A percentile compares a stretch with the other conserved stretches of the same genome.
Conservation (phyloP, 2,329 filamentous ascomycete genomes). For the Fusarium xylarioides region DNA sequence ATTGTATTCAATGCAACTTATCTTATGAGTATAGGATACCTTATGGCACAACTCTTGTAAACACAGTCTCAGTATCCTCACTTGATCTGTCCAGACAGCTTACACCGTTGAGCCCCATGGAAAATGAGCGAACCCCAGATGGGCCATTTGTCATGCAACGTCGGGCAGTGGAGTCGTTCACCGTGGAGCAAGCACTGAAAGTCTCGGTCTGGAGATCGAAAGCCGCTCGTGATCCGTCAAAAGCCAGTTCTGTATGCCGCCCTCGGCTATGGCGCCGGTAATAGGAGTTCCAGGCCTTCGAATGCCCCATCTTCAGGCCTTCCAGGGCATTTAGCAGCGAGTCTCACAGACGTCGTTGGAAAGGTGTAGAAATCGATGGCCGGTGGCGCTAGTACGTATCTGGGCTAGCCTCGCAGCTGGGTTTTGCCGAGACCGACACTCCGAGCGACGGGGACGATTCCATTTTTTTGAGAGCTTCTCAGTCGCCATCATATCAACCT, state of each 20-base stretch:
- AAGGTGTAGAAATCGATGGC: slow-evolving; percentile 48
- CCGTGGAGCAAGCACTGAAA: neutral
- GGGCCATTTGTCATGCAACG: slow-evolving; percentile 39
- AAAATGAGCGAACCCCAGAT: slow-evolving; percentile 34
- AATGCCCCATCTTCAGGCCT: slow-evolving; percentile 2
- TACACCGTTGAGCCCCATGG: slow-evolving; percentile 11
- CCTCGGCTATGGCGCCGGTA: slow-evolving; percentile 39
- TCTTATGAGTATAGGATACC: neutral
- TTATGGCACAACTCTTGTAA: neutral
- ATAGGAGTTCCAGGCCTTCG: slow-evolving; percentile 27
- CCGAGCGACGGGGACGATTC: slow-evolving; percentile 45
- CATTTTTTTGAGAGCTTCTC: slow-evolving; percentile 51
- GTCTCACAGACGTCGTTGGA: slow-evolving; percentile 48
- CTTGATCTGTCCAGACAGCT: neutral
- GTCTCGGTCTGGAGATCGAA: slow-evolving; percentile 27
- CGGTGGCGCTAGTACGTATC: slow-evolving; percentile 42
- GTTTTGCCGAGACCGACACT: slow-evolving; percentile 52
- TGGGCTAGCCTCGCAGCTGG: slow-evolving; percentile 45
- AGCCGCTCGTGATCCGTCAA: slow-evolving; percentile 34
- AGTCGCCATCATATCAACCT: slow-evolving; percentile 42
- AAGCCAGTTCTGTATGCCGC: slow-evolving; percentile 11
- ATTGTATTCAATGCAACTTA: neutral
- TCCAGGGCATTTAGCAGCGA: slow-evolving; percentile 25
- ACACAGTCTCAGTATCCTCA: neutral
- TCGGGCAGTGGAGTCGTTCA: slow-evolving; percentile 19